Conservation (phyloP, 2,329 filamentous ascomycete genomes). For the Zalaria obscura region DNA sequence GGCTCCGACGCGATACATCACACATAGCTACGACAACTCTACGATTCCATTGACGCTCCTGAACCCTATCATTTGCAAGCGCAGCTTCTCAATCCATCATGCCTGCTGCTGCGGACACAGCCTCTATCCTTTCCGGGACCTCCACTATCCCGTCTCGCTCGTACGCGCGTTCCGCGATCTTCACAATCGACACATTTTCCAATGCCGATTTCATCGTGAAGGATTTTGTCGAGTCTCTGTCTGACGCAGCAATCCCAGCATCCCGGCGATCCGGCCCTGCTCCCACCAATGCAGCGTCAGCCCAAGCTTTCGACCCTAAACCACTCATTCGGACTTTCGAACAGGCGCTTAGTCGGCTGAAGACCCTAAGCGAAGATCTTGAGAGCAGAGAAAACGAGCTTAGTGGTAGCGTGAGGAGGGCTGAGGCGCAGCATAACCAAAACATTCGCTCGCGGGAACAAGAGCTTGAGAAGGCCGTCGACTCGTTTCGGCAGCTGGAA, state of each 20-base stretch:
- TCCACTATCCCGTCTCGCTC: constrained; percentile 12
- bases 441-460: constrained; percentile 76
- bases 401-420: constrained; percentile 74
- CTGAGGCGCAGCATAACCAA: constrained; percentile 82
- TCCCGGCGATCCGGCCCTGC: constrained; percentile 61
- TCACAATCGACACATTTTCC: constrained; percentile 65
- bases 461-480: constrained; percentile 85
- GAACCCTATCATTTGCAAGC: no score
- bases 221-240: constrained; percentile 89
- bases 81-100: constrained; percentile 10
- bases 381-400: constrained; percentile 85
- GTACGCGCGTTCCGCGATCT: constrained; percentile 30
- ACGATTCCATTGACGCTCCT: no score
- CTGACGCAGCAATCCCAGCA: constrained; percentile 66
- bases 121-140: constrained; percentile 24
- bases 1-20: no score
- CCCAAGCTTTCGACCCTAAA: constrained; percentile 69
- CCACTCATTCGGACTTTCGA: constrained; percentile 94
- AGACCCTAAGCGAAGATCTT: constrained; percentile 63
- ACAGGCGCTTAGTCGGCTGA: constrained; percentile 54
- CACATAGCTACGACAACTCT: no score
- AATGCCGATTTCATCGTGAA: constrained; percentile 83
- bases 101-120: constrained; percentile 24
- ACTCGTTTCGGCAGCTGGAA: constrained; percentile 82
- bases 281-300: constrained; percentile 15